Evolutionary conservation across 2,329 filamentous ascomycete species (phyloP), one percentile per base, ranked within the genome.

Genomic region (Huntiella moniliformis): DNA sequence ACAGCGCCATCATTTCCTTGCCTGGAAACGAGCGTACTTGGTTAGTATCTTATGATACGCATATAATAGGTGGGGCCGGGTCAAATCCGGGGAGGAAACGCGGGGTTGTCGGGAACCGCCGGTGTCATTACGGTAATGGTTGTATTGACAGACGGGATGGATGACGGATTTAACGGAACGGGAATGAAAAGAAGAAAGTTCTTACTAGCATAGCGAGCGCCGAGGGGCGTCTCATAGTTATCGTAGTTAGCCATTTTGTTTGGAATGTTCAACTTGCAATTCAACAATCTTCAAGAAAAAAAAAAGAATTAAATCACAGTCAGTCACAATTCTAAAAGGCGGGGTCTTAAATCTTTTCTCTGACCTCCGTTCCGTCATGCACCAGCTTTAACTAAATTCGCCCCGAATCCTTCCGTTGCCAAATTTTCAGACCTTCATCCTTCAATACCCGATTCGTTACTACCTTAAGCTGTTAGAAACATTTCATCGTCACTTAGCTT

Each of bases 1-100:
- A 95, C 51, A 94, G 74, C 52, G 72, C 70, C 55, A 78, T 72
- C 81, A 91, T 87, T 63, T 82, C 80, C 52, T 61, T 58, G 54
- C 44, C 44, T 49, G 31, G 22, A 13, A 11, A 22, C n/a, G 15
- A 33, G 16, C 3, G 37, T 7, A 39, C 11, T 16, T 39, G 17
- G 37, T 22, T 12, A 39, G 22, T 15, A 13, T 15, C 37, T 38
- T 15, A 39, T 33, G 22, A 13, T 13, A n/a, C 16, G 37, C 12
- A 28, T 28, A 28, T 10, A 28, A 43, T 34, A 43, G 33, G 18
- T 17, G 32, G 39, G n/a, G 15, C 16, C 10, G 15, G 8, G n/a
- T 10, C 38, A 3, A 41, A 15, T 43, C 36, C 34, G 41, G 34
- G 32, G 41, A 34, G 16, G 41, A 43, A 34, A 43, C 36, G 28